phyloP scores from a whole-genome alignment of 176 grass and related monocot genomes.

The Paspalum vaginatum region DNA sequence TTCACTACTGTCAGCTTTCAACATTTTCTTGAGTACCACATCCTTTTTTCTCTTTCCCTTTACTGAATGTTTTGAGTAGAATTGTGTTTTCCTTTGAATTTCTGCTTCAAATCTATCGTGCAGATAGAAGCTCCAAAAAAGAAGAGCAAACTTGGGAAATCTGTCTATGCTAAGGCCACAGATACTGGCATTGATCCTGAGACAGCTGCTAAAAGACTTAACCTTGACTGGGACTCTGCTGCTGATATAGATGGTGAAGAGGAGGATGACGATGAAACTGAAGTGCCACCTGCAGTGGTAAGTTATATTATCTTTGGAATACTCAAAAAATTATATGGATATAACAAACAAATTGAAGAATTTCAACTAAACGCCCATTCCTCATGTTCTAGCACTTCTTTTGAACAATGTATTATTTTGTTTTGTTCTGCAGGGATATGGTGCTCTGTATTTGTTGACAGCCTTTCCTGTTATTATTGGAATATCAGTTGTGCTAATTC shows the following conservation, averaged over 20 bases:
- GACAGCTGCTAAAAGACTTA: constrained; percentile 85
- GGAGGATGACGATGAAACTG: constrained; percentile 59
- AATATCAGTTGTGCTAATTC: constrained; percentile 82
- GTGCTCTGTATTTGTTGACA: constrained; percentile 89
- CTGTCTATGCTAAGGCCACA: constrained; percentile 83
- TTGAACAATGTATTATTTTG: constrained; percentile 7
- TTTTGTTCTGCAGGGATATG: constrained; percentile 74
- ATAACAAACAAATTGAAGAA: not conserved
- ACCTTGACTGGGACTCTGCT: constrained; percentile 87
- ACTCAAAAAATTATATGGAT: not conserved
- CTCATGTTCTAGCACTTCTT: not conserved
- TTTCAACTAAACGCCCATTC: constrained; percentile 3
- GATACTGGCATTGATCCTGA: constrained; percentile 87
- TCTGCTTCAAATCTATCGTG: constrained; percentile 17
- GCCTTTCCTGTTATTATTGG: constrained; percentile 82
- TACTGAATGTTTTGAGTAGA: constrained; percentile 1
- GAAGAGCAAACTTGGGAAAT: constrained; percentile 74
- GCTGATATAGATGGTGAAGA: constrained; percentile 74
- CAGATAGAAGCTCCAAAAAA: constrained; percentile 71
- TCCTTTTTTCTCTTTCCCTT: not conserved
- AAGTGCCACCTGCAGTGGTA: constrained; percentile 91
- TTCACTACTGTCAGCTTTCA: not conserved
- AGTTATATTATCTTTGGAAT: constrained; percentile 11
- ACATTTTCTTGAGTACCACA: not conserved
- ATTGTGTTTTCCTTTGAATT: not conserved